Evolutionary conservation across 1,284 basidiomycete species (phyloP).

Genomic region (Phylloboletellus chloephorus): DNA sequence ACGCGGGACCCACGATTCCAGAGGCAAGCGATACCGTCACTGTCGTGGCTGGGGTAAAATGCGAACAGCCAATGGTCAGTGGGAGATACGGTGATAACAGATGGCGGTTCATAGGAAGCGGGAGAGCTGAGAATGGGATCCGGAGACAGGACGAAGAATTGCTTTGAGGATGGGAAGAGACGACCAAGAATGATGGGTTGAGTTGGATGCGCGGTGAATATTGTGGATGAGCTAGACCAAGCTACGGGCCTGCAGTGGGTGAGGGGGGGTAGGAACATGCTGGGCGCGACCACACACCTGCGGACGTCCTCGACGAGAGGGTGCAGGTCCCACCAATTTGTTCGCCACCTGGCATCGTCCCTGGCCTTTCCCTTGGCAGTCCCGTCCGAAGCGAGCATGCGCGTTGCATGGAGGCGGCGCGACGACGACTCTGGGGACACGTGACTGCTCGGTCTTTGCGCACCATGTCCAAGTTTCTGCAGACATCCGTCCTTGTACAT

Average conservation of each 20-base stretch:
- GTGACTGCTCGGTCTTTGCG: constrained; percentile 5
- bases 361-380: constrained; percentile 55
- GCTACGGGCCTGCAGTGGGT: constrained; percentile 49
- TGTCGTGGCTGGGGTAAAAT: constrained; percentile 57
- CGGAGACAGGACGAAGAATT: constrained; percentile 55
- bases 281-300: constrained; percentile 37
- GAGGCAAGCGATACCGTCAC: constrained; percentile 56
- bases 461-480: constrained; percentile 26
- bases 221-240: constrained; percentile 63
- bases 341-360: constrained; percentile 47
- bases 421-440: constrained; percentile 6
- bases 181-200: constrained; percentile 56
- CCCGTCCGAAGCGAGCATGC: constrained; percentile 26
- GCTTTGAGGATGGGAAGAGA: constrained; percentile 62
- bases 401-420: background rate
- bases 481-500: constrained; percentile 44
- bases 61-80: constrained; percentile 64
- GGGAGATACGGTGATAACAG: constrained; percentile 54
- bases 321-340: constrained; percentile 70
- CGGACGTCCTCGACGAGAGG: constrained; percentile 52
- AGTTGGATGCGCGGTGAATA: constrained; percentile 60
- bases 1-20: constrained; percentile 55
- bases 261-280: background rate
- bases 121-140: constrained; percentile 41
- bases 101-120: constrained; percentile 53